Base-by-base conservation (phyloP, 345 rosid genomes). In the Cardiospermum halicacabum region DNA sequence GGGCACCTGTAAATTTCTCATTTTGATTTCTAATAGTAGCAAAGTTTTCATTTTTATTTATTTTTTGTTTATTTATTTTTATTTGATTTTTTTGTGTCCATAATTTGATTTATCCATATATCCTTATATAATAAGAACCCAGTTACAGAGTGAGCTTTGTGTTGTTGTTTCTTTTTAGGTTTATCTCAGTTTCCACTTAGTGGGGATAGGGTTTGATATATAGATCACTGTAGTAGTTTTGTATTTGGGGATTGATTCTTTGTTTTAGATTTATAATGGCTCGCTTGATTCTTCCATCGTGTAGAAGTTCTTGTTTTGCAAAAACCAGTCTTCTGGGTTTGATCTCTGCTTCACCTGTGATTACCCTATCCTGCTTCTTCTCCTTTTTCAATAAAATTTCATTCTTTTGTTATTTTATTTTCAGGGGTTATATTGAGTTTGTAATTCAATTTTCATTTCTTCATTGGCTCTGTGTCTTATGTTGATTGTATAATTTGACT, bases 281-380 rank as follows among this genome's bases (percentile, higher is more conserved):
- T 78, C 81, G 93, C 56, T 80, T 89, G 87, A 82, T 92, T 71
- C 78, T 84, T 65, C 93, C 96, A 7, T n/a, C n/a, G n/a, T 78
- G 84, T 82, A 84, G 84, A 81, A 84, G 87, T 71, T 83, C 91
- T 77, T 78, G 85, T 77, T 78, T 92, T 65, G 77, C 88, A 37
- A 87, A 76, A 72, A 66, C 81, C 68, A 73, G 70, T 64, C 85
- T 89, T 67, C 73, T 86, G 81, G 89, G 93, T 74, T 89, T 88
- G 83, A 84, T 89, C 81, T 67, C 96, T 57, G 72, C 69, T 67
- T 74, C 86, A 83, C 91, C 85, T 80, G 98, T 92, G 91, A 89
- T 83, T 86, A 79, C 79, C 56, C 74, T 27, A 32, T 40, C 68
- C 72, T n/a, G n/a, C n/a, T n/a, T n/a, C n/a, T n/a, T n/a, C n/a